A percentile compares a stretch with the other conserved stretches of the same genome.
These are phyloP conservation scores for Fraxinus sp. DNA, from an alignment of 305 asterid species.

Conservation along the genomic window DNA sequence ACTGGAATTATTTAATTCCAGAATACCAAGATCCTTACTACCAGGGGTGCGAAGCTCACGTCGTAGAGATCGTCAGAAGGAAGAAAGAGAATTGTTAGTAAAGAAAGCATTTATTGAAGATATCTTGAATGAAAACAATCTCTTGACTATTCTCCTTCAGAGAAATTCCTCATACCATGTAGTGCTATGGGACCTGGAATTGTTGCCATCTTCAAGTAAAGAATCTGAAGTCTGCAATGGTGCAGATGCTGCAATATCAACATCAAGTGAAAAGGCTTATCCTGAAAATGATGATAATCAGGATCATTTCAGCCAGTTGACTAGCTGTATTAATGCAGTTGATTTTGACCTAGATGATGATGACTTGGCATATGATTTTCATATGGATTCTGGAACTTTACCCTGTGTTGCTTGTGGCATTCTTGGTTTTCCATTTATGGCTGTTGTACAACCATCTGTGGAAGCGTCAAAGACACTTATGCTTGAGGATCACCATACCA, in stretches of 20 bases:
- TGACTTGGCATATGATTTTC: slow-evolving; percentile 69
- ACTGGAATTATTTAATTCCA: slow-evolving; percentile 42
- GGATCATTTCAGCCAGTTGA: slow-evolving; percentile 51
- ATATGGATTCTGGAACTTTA: slow-evolving; percentile 85
- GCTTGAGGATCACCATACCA: slow-evolving; percentile 31
- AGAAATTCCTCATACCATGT: slow-evolving; percentile 54
- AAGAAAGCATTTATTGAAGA: slow-evolving; percentile 87
- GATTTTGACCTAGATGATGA: slow-evolving; percentile 68
- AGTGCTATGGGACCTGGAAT: slow-evolving; percentile 73
- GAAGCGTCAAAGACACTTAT: slow-evolving; percentile 44
- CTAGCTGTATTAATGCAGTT: slow-evolving; percentile 50
- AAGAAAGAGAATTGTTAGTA: slow-evolving; percentile 81
- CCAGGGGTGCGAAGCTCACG: slow-evolving; percentile 95
- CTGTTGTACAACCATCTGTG: slow-evolving; percentile 78
- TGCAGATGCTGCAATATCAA: slow-evolving; percentile 29
- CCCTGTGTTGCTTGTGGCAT: slow-evolving; percentile 97
- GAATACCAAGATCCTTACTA: slow-evolving; percentile 90
- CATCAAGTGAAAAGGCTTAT: slow-evolving; percentile 40
- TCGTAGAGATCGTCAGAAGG: slow-evolving; percentile 78
- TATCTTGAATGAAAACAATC: slow-evolving; percentile 67
- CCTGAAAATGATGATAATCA: slow-evolving; percentile 30
- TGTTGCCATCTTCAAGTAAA: slow-evolving; percentile 68
- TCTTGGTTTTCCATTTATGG: slow-evolving; percentile 98
- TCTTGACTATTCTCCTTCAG: slow-evolving; percentile 54
- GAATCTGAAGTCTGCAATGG: slow-evolving; percentile 47